These are phyloP conservation scores for Fraxinus americana DNA, from an alignment of 257 asterid genomes.

Conservation along the genomic window DNA sequence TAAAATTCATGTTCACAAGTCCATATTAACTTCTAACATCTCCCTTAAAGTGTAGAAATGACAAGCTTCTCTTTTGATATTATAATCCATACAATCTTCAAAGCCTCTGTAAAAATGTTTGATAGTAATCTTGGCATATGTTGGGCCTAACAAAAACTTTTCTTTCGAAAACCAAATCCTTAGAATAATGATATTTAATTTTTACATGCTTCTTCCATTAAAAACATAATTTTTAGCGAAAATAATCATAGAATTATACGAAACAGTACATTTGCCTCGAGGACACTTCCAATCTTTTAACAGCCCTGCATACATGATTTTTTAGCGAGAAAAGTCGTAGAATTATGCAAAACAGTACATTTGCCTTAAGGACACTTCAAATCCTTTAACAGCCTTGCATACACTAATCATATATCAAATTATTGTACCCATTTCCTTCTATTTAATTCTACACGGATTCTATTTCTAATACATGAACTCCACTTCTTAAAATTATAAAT, in stretches of 20 bases:
- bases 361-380: neutral
- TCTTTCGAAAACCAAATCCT: too few relatives aligned
- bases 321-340: too few relatives aligned
- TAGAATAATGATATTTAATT: too few relatives aligned
- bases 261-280: neutral
- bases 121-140: neutral
- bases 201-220: too few relatives aligned
- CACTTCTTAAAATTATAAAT: neutral
- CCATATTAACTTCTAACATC: neutral
- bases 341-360: neutral
- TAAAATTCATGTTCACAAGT: neutral
- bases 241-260: neutral
- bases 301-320: too few relatives aligned
- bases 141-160: neutral
- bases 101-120: neutral
- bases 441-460: neutral
- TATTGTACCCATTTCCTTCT: neutral
- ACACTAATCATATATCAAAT: neutral
- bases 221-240: neutral
- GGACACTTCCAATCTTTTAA: neutral
- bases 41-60: neutral
- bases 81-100: neutral
- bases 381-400: neutral
- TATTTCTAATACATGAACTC: neutral
- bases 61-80: too few relatives aligned